Percentiles rank a stretch among this genome's conserved stretches.
These are phyloP conservation scores for Samsoniella hepiali DNA, from an alignment of 2,329 filamentous ascomycete genomes.

Conservation along the genomic window DNA sequence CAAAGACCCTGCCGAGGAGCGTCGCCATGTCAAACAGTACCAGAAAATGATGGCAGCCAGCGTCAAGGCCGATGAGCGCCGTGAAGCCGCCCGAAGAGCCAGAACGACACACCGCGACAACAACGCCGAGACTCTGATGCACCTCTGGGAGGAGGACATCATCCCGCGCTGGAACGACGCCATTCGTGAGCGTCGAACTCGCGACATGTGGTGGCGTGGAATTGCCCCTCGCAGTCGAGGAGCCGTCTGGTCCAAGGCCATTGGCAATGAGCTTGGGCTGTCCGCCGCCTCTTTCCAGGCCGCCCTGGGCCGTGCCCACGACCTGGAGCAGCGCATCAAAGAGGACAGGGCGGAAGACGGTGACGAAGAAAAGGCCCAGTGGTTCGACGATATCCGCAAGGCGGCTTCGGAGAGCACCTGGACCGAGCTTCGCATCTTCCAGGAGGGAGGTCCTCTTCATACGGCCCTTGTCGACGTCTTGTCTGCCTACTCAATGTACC, in stretches of 20 bases:
- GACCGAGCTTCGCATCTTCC: slow-evolving; percentile 70
- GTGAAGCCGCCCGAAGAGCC: slow-evolving; percentile 49
- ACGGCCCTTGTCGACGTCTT: slow-evolving; percentile 67
- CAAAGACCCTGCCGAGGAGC: slow-evolving; percentile 88
- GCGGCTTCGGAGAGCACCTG: slow-evolving; percentile 65
- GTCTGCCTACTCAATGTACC: slow-evolving; percentile 77
- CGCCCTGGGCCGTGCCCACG: slow-evolving; percentile 64
- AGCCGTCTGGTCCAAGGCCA: slow-evolving; percentile 65
- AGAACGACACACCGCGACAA: slow-evolving; percentile 54
- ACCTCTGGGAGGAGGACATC: slow-evolving; percentile 73
- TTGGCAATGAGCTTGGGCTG: slow-evolving; percentile 70
- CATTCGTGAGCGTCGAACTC: slow-evolving; percentile 64
- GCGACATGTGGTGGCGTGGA: slow-evolving; percentile 80
- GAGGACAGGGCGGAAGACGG: slow-evolving; percentile 50
- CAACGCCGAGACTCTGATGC: slow-evolving; percentile 51
- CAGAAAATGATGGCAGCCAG: slow-evolving; percentile 75
- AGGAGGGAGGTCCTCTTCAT: slow-evolving; percentile 63
- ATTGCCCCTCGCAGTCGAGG: slow-evolving; percentile 69
- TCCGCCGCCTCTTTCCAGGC: slow-evolving; percentile 66
- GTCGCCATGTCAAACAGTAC: slow-evolving; percentile 80
- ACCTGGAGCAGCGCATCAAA: slow-evolving; percentile 56
- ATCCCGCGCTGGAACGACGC: slow-evolving; percentile 72
- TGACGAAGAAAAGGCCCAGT: slow-evolving; percentile 53
- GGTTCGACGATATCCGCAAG: slow-evolving; percentile 61
- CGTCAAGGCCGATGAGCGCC: slow-evolving; percentile 57